A percentile compares a stretch with the other conserved stretches of the same genome.
Conservation (phyloP, 139 green algal genomes). For the Nannochloris sp. region DNA sequence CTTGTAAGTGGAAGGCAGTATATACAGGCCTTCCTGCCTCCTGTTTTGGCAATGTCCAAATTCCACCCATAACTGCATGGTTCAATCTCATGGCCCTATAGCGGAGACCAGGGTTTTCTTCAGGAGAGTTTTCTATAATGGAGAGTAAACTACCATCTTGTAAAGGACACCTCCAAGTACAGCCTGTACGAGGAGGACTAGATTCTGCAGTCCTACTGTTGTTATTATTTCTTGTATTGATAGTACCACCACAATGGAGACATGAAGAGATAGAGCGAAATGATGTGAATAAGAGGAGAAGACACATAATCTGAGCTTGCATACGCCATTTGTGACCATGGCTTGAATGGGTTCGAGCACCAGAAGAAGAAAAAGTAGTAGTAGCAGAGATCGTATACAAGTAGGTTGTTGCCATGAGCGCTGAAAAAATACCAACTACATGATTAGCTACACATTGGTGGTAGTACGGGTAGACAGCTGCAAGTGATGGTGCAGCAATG, state of each 20-base stretch:
- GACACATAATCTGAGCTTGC: no score
- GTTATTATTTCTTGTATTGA: no score
- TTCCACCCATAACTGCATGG: constrained; percentile 5
- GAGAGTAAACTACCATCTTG: background rate
- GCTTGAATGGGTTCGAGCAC: no score
- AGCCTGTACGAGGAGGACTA: no score
- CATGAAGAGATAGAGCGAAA: no score
- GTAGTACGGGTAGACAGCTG: background rate
- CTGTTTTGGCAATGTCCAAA: background rate
- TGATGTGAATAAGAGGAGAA: no score
- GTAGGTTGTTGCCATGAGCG: background rate
- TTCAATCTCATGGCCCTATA: background rate
- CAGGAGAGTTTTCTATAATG: background rate
- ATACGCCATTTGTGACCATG: no score
- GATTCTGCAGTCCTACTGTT: no score
- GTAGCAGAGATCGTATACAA: background rate
- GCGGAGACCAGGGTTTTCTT: background rate
- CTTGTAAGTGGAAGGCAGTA: constrained; percentile 2
- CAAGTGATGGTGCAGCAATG: background rate
- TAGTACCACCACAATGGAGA: no score
- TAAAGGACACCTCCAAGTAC: background rate
- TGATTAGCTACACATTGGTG: background rate
- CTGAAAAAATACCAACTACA: background rate
- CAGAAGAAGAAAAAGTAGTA: no score
- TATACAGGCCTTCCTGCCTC: background rate